Base-by-base conservation (phyloP, 2,329 filamentous ascomycete species). In the Xylariaceae sp. region DNA sequence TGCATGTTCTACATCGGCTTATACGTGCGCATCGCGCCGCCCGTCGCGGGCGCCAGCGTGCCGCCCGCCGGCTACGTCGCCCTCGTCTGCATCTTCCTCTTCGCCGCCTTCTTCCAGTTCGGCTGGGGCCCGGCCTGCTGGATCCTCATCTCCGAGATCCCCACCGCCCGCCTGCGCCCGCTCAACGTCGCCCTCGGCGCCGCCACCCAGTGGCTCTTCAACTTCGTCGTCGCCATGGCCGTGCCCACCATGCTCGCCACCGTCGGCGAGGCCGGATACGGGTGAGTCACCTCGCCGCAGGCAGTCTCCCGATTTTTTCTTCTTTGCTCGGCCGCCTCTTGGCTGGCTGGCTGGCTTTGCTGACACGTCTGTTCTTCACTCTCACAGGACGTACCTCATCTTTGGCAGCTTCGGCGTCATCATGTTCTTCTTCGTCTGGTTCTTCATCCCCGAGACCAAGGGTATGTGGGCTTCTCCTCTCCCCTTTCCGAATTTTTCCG, bases 1-100 rank as follows among this genome's bases (percentile, higher is more conserved):
- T 67, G 70, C 46, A 81, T 82, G 77, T 69, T 76, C 51, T 79
- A 80, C 51, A 75, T 82, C 37, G 77, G 77, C 8, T 60, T 81
- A 23, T 83, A 81, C 52, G 68, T 81, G 42, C 68, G 74, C 32
- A 68, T 77, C 39, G 59, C 64, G 14, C 71, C 72, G 0, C 77
- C 77, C 0, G 47, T 69, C 10, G 45, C 56, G 3, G 69, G 63
- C 6, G 51, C 56, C 1, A 42, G 62, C 0, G 73, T 81, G 2
- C 73, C 75, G 2, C 62, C 68, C 0, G 75, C 76, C 0, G 79
- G 79, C 8, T 82, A 82, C 53, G 64, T 80, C 25, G 77, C 79
- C 0, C 63, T 83, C 0, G 70, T 80, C 32, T 78, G 73, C 51
- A 77, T 83, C 36, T 83, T 78, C 60, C 60, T 83, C 13, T 83